Evolutionary conservation across 495 filamentous ascomycete species (phyloP), one percentile per base, ranked within the genome.

Genomic region (Penicillium robsamsonii): DNA sequence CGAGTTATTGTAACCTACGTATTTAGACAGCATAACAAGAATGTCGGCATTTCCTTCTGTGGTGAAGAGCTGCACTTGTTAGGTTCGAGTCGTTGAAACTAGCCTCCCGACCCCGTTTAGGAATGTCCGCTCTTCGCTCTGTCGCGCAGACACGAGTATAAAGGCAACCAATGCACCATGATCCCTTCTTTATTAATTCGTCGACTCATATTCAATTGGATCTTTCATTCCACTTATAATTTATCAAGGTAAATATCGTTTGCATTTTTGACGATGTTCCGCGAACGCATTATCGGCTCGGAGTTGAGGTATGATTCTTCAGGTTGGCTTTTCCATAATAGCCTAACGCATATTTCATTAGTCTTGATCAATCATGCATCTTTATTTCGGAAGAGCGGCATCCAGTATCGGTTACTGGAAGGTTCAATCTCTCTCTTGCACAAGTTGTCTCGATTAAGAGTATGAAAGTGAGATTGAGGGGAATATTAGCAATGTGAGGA

Each of bases 361-460:
- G 65, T 24, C 48, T 68, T 4, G 58, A 63, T 27, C 38, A 59
- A 43, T 47, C 62, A 35, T 63, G 59, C 45, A 50, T 68, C 40
- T 65, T 63, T 25, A 30, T 68, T 10, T 57, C 50, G 18, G 45
- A 53, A n/a, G 27, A 52, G 20, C 22, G 46, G 1, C 20, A 45
- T 49, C n/a, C 54, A 29, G 27, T 46, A 17, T 59, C 44, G 2
- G 45, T 62, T 37, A 57, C 54, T 10, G 65, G 65, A 15, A 59
- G 4, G 27, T 47, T 68, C 10, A 40, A 18, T 17, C 17, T 62
- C 22, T 57, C 53, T 8, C 44, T 68, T 17, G 35, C 59, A 6
- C 50, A 49, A 3, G 27, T 30, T 0, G 46, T 20, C 10, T 40
- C 51, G 4, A 27, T 65, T 41, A 62, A 58, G 45, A 43, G 48